phyloP scores from a whole-genome alignment of 139 green algal species.

The Tetraselmis striata region DNA sequence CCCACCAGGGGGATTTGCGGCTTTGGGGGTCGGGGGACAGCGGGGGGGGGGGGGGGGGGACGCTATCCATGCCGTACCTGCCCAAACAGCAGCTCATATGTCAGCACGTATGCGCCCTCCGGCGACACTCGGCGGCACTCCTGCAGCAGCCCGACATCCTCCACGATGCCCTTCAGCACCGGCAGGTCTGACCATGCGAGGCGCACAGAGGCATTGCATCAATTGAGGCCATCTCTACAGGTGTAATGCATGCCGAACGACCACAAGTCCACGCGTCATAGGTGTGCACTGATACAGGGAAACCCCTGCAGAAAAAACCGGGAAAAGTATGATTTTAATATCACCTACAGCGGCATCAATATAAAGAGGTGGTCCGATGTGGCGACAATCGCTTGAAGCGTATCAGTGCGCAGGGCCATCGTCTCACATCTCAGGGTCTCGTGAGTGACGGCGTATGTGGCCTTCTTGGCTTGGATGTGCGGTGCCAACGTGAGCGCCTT shows the following conservation, averaged over 20 bases:
- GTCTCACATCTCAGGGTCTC: conserved; percentile 77
- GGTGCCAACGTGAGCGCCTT: conserved; percentile 74
- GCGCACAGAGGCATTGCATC: no score
- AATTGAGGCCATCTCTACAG: no score
- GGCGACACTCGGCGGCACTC: conserved; percentile 16
- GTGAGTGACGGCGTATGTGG: conserved; percentile 80
- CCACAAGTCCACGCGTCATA: no score
- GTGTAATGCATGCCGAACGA: no score
- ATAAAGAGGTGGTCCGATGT: no score
- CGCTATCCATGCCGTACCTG: conserved; percentile 34
- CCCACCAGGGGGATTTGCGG: no score
- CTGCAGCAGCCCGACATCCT: conserved; percentile 29
- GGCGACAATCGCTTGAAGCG: no score
- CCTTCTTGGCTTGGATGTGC: conserved; percentile 70
- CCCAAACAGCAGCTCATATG: conserved; percentile 72
- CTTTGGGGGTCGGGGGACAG: not conserved
- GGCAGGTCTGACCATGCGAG: conserved; percentile 48
- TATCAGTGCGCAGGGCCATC: no score
- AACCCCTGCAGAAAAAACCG: no score
- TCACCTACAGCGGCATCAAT: no score
- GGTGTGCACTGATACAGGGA: no score
- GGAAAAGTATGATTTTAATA: no score
- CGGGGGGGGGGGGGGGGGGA: not conserved
- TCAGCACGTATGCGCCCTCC: conserved; percentile 43
- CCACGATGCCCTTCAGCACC: conserved; percentile 52